Base-by-base conservation (phyloP, 2,329 filamentous ascomycete species). In the Phaeophleospora eucalypticola region DNA sequence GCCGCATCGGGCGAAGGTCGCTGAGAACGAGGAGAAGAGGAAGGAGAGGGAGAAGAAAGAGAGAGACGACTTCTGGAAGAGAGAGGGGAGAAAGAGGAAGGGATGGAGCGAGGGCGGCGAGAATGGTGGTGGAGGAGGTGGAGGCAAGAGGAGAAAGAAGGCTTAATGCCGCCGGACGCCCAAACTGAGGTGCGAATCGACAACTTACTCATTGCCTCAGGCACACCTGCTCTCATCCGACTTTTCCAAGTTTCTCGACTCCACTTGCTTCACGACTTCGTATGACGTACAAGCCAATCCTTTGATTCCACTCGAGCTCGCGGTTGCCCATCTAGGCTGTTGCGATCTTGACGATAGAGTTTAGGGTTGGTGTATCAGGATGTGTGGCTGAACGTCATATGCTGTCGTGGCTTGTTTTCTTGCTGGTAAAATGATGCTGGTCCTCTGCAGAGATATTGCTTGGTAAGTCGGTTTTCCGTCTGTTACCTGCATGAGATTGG, bases 51-150 rank as follows among this genome's bases (percentile, higher is more conserved):
- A 97, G 76, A 94, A 90, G 81, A 82, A 82, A 60, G 91, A 98
- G 74, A 86, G 83, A 65, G 86, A 95, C 67, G 90, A 95, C 60
- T 98, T 83, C 65, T 98, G 93, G 93, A 77, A 82, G 60, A 83
- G 83, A 61, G 94, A 98, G 71, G 93, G 93, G 8, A 87, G 85
- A 74, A 88, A 87, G 73, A 75, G 84, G 58, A 82, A 79, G 67
- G 75, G 75, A 27, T 71, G 75, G 56, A 74, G 71, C 16, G 75
- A 73, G 42, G 76, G 72, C 16, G 77, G 69, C 48, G 78, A 75
- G 21, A 69, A 62, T 37, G 72, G 70, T 19, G 60, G 58, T 27
- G 61, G 54, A 41, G 24, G 24, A 7, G 24, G 24, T 29, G 24
- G 24, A 7, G 59, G 55, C 24, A 65, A 63, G 56, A 61, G 59